These are phyloP conservation scores for Salisapilia sapeloensis DNA, from an alignment of 352 stramenopile genomes.

Conservation along the genomic window DNA sequence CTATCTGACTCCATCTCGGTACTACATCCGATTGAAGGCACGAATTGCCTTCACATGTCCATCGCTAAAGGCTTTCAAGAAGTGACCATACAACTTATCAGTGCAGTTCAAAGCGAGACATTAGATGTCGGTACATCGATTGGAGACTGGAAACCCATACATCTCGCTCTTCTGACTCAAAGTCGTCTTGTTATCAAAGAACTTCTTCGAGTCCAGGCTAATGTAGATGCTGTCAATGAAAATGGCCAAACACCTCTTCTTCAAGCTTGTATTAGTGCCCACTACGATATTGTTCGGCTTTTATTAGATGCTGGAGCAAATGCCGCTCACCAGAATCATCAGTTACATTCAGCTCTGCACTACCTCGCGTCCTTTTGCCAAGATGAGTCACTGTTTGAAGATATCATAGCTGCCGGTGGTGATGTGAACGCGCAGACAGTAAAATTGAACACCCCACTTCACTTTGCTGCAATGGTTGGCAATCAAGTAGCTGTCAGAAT, in stretches of 20 bases:
- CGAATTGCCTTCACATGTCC: constrained; percentile 37
- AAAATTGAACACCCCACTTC: constrained; percentile 56
- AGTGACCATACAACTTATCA: constrained; percentile 21
- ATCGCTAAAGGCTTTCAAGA: constrained; percentile 41
- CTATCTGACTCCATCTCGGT: constrained; percentile 15
- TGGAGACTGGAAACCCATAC: constrained; percentile 28
- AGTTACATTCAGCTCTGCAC: constrained; percentile 41
- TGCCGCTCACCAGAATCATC: constrained; percentile 44
- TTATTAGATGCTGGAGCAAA: constrained; percentile 32
- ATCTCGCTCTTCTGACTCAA: constrained; percentile 47
- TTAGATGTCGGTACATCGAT: constrained; percentile 31
- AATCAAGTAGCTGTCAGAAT: constrained; percentile 46
- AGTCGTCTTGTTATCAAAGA: constrained; percentile 22
- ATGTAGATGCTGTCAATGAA: constrained; percentile 38
- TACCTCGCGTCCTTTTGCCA: constrained; percentile 48
- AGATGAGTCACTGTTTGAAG: constrained; percentile 19
- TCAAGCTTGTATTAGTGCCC: constrained; percentile 30
- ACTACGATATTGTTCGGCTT: constrained; percentile 24
- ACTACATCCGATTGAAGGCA: constrained; percentile 19
- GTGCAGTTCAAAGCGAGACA: constrained; percentile 11
- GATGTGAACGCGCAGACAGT: constrained; percentile 55
- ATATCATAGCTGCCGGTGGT: constrained; percentile 25
- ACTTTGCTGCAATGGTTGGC: constrained; percentile 64
- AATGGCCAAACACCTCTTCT: constrained; percentile 40
- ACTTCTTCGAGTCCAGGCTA: constrained; percentile 21